Evolutionary conservation across 768 basidiomycete genomes (phyloP), one percentile per base, ranked within the genome.

Genomic region (Auricularia cornea): DNA sequence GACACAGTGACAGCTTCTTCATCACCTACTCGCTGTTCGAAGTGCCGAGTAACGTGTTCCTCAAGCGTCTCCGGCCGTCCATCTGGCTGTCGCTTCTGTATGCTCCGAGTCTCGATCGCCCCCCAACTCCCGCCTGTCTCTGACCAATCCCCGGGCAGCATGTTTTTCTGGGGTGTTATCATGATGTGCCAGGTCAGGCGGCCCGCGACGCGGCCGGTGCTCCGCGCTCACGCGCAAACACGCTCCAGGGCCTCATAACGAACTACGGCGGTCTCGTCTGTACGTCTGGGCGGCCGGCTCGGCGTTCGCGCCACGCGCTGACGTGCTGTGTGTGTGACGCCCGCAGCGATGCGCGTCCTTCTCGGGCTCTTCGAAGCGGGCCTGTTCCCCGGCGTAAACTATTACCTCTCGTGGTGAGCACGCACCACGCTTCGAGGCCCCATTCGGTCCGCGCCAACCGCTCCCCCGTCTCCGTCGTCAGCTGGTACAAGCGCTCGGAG

Each of bases 311-410:
- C 12, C 20, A 28, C 23, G 62, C 57, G 29, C 65, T 62, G 6
- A 51, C 61, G 54, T 18, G 31, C 57, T n/a, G 30, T 40, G n/a
- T n/a, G n/a, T n/a, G n/a, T n/a, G n/a, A n/a, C n/a, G n/a, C n/a
- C n/a, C n/a, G n/a, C 59, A 88, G 87, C 81, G 8, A 83, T 88
- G 82, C 78, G 88, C 57, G 88, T 85, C 84, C 76, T 89, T 74
- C 77, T 90, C 62, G 88, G 88, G 23, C 77, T 82, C 66, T 87
- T 89, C 67, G 92, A 92, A 74, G 90, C 87, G 32, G 88, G 86
- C 31, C 69, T 86, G 5, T 83, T 78, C 74, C 70, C 77, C 68
- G 38, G 64, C 57, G 64, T 65, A 56, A 62, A 56, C 52, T 65
- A 63, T 59, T 88, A 89, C 71, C 79, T 90, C 38, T 89, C 89